Evolutionary conservation across 192 early-diverging fungal species (phyloP).

Genomic region (Coemansia sp.): DNA sequence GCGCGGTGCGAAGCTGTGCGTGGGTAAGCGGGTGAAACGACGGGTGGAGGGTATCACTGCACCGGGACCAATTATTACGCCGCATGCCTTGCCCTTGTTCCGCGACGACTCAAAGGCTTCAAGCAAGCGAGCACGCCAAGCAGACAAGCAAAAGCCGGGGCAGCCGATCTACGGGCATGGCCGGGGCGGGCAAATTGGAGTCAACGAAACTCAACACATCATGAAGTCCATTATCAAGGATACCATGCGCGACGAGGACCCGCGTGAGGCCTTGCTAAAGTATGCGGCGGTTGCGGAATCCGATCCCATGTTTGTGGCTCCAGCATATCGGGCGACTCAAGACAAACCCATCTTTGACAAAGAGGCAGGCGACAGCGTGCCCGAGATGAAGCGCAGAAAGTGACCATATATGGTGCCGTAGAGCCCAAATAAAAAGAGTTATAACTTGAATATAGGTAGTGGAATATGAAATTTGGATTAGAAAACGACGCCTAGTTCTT

Average conservation of each 20-base stretch:
- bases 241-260: conserved; percentile 80
- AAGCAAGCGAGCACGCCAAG: conserved; percentile 67
- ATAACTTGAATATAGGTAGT: no score
- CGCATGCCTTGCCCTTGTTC: conserved; percentile 86
- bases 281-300: conserved; percentile 75
- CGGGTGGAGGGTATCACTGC: not conserved
- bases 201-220: conserved; percentile 77
- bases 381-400: conserved; percentile 42
- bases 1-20: conserved; percentile 71
- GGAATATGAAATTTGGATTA: no score
- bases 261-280: conserved; percentile 83
- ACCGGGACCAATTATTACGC: conserved; percentile 72
- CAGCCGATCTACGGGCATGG: conserved; percentile 77
- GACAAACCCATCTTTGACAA: conserved; percentile 66
- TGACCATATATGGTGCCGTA: conserved; percentile 3
- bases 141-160: conserved; percentile 57
- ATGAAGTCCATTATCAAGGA: conserved; percentile 76
- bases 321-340: conserved; percentile 75
- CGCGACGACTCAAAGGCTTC: conserved; percentile 59
- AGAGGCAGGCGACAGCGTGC: conserved; percentile 5
- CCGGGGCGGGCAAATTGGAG: conserved; percentile 79
- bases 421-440: no score
- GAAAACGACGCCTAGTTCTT: no score
- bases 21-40: conserved; percentile 38
- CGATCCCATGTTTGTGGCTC: conserved; percentile 82